Conservation (phyloP, 495 filamentous ascomycete species). For the Physcia stellaris region DNA sequence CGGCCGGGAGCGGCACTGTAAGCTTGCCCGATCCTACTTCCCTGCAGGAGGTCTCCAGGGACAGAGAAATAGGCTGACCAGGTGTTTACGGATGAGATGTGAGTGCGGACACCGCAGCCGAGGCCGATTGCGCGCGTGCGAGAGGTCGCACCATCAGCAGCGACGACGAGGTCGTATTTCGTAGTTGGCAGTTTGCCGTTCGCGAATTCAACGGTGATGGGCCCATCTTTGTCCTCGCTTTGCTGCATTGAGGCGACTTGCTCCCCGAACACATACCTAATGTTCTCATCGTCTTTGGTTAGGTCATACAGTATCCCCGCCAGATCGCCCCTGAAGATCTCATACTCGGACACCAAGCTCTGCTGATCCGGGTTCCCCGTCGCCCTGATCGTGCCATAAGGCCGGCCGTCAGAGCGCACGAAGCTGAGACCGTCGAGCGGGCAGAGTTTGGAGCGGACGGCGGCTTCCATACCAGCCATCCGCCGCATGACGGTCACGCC, state of each 20-base stretch:
- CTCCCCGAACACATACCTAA: slow-evolving; percentile 33
- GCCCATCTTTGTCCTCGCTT: slow-evolving; percentile 15
- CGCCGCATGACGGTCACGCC: slow-evolving; percentile 35
- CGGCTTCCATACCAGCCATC: slow-evolving; percentile 36
- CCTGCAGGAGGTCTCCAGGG: slow-evolving; percentile 23
- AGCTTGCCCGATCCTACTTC: slow-evolving; percentile 20
- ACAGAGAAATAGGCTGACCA: slow-evolving; percentile 31
- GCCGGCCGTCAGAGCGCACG: slow-evolving; percentile 23
- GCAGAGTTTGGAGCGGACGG: slow-evolving; percentile 24
- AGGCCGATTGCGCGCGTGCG: slow-evolving; percentile 33
- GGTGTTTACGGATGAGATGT: slow-evolving; percentile 22
- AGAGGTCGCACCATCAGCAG: slow-evolving; percentile 34
- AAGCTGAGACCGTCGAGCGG: slow-evolving; percentile 32
- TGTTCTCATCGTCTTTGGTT: slow-evolving; percentile 25
- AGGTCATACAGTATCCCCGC: slow-evolving; percentile 30
- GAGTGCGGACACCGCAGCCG: slow-evolving; percentile 24
- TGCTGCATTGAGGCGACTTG: slow-evolving; percentile 20
- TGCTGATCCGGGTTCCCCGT: slow-evolving; percentile 27
- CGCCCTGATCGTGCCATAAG: slow-evolving; percentile 27
- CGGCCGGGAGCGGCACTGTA: slow-evolving; percentile 27
- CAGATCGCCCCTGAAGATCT: slow-evolving; percentile 42
- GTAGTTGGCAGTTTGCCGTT: slow-evolving; percentile 22
- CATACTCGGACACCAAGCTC: slow-evolving; percentile 36
- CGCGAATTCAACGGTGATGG: slow-evolving; percentile 24
- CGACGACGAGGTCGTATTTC: slow-evolving; percentile 34